Conservation (phyloP, 2,329 filamentous ascomycete genomes). For the Sclerotinia subarctica region DNA sequence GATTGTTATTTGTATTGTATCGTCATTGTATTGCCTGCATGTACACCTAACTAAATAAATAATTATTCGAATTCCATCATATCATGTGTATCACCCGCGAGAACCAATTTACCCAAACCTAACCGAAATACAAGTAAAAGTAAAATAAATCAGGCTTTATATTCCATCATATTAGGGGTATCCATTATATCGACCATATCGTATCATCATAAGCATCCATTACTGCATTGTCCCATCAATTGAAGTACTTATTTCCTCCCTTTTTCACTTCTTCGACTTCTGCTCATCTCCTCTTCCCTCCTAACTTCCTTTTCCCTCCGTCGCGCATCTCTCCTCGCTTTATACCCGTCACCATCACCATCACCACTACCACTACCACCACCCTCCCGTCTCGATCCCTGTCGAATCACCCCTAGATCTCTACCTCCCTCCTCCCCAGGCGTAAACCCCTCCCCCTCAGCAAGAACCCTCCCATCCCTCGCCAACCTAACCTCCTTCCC, state of each 20-base stretch:
- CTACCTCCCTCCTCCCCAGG: conserved; percentile 23
- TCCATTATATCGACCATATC: conserved; percentile 4
- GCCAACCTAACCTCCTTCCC: conserved; percentile 76
- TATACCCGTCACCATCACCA: conserved; percentile 16
- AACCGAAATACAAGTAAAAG: neutral
- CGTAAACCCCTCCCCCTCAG: conserved; percentile 18
- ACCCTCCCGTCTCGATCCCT: conserved; percentile 1
- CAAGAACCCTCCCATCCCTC: conserved; percentile 25
- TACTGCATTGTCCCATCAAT: neutral
- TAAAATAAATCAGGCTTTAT: neutral
- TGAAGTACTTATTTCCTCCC: neutral
- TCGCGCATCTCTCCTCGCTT: conserved; percentile 18
- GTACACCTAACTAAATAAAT: too few species aligned
- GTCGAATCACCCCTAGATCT: neutral
- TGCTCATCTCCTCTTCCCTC: conserved; percentile 9
- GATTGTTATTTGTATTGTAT: too few species aligned
- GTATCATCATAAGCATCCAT: neutral
- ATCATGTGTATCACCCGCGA: too few species aligned
- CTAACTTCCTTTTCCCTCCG: conserved; percentile 15
- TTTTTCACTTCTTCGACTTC: conserved; percentile 6
- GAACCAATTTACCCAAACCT: too few species aligned
- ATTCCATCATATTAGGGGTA: neutral
- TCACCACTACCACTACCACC: neutral
- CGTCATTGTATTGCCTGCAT: too few species aligned
- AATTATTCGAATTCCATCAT: too few species aligned